Conservation (phyloP, 2,329 filamentous ascomycete genomes). For the Penicillium concentricum region DNA sequence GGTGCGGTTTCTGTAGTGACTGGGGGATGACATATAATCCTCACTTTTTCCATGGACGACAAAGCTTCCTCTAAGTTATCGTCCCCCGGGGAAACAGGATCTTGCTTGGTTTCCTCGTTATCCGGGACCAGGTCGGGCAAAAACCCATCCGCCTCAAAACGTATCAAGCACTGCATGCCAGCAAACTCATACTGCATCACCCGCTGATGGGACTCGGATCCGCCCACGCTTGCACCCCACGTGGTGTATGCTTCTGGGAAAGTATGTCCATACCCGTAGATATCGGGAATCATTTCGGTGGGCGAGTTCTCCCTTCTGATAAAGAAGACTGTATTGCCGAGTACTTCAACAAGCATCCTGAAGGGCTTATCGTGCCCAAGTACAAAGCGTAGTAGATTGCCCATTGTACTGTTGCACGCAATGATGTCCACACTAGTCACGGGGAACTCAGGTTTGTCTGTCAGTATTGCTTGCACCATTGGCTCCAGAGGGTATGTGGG, state of each 20-base stretch:
- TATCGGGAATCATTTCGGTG: slow-evolving; percentile 53
- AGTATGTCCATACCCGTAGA: slow-evolving; percentile 63
- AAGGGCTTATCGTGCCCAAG: slow-evolving; percentile 50
- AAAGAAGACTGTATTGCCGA: slow-evolving; percentile 62
- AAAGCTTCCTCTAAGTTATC: background rate
- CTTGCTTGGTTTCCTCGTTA: background rate
- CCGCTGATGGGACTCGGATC: slow-evolving; percentile 62
- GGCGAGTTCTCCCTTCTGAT: slow-evolving; percentile 62
- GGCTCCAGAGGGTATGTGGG: slow-evolving; percentile 46
- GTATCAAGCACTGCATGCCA: slow-evolving; percentile 52
- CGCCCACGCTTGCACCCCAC: slow-evolving; percentile 56
- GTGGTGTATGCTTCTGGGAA: slow-evolving; percentile 67
- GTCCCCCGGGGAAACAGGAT: background rate
- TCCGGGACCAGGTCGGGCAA: slow-evolving; percentile 21
- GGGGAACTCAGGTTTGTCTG: slow-evolving; percentile 37
- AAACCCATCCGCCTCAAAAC: slow-evolving; percentile 62
- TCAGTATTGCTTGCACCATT: slow-evolving; percentile 44
- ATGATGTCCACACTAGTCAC: slow-evolving; percentile 53
- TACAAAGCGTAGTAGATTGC: slow-evolving; percentile 60
- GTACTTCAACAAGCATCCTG: slow-evolving; percentile 57
- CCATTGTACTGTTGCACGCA: slow-evolving; percentile 61
- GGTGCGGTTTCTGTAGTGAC: background rate
- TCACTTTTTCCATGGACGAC: slow-evolving; percentile 1
- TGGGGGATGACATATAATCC: background rate
- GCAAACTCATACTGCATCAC: slow-evolving; percentile 60